Base-by-base conservation (phyloP, 106 monocot species). In the Dioscorea alata region DNA sequence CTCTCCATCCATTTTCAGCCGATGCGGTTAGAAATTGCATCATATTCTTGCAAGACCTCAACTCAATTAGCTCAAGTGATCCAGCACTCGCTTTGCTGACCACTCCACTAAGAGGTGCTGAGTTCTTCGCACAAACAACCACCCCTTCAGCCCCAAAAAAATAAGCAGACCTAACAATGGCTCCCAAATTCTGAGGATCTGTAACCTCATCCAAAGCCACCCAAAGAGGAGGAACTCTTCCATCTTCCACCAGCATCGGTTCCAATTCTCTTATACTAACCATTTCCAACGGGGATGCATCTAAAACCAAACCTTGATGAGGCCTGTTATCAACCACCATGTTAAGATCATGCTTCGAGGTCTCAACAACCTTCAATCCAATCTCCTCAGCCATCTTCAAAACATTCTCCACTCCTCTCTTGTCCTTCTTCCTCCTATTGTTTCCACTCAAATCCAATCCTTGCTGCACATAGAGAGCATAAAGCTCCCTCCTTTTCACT, bases 31-130 rank as follows among this genome's bases (percentile, higher is more conserved):
- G 74, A 71, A 95, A 91, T 59, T 88, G 91, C 95, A 95, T 95
- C 95, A 95, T 95, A 74, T 95, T 95, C 77, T 84, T 95, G 60
- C 95, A 95, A 16, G 86, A 82, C 35, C 79, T 71, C 34, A 95
- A 61, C 58, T 95, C 95, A 23, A 95, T 82, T 77, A 95, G 34
- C 65, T 95, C 95, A 49, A 95, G 85, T 4, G 95, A 88, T 2
- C 95, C 95, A 8, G 95, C 95, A 71, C 95, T 95, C 6, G 95
- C 95, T 83, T 95, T 91, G 78, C 91, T 84, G 10, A 95, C 95
- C 12, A 95, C 95, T 23, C 95, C 95, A 69, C 82, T 91, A 66
- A 95, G 65, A 49, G 95, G 95, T 80, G 95, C 88, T 2, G 95
- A 95, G 60, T 95, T 95, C 70, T 95, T 95, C 12, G 84, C 83